Evolutionary conservation across 805 yeast species (phyloP), one percentile per base, ranked within the genome.

Genomic region (Blastobotrys attinorum): DNA sequence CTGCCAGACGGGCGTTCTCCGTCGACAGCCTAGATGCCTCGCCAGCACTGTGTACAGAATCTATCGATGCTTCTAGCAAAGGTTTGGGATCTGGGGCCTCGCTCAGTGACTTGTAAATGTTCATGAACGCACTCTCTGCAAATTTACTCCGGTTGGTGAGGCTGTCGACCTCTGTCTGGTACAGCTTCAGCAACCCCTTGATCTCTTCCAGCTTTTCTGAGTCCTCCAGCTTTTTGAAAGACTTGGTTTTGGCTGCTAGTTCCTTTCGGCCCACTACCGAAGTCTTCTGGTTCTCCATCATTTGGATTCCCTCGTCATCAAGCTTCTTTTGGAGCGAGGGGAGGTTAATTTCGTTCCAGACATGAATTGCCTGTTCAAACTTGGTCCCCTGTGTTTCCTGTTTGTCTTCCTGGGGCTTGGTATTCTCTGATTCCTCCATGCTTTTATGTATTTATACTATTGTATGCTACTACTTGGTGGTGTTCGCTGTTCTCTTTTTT

Each of bases 11-110:
- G 3, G 57, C 54, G 44, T 71, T 73, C 51, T 83, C 84, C 16
- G 66, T 64, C 46, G 71, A 71, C 39, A 83, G 62, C 7, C 62
- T 62, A 2, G 70, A 72, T 4, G 73, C 64, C 42, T 83, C 86
- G 17, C 72, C 67, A 1, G 72, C 67, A 16, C 75, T 72, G 3
- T 72, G 61, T 5, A 82, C 76, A 3, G 85, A 75, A 40, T 80
- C 85, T 22, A 83, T 58, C 1, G 89, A 76, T 31, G 78, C 72
- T 53, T 83, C 83, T 46, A 90, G 65, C 34, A 89, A 62, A 3
- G 95, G 94, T 48, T 73, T 76, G 1, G 97, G 97, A 64, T 90
- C 97, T 0, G 97, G 97, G 0, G 94, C 89, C 60, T 89, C 96
- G 3, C 88, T 85, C 3, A 90, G 65, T 13, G 77, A 69, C 44